phyloP scores from a whole-genome alignment of 1,284 basidiomycete genomes.

The Hortiboletus rubellus region DNA sequence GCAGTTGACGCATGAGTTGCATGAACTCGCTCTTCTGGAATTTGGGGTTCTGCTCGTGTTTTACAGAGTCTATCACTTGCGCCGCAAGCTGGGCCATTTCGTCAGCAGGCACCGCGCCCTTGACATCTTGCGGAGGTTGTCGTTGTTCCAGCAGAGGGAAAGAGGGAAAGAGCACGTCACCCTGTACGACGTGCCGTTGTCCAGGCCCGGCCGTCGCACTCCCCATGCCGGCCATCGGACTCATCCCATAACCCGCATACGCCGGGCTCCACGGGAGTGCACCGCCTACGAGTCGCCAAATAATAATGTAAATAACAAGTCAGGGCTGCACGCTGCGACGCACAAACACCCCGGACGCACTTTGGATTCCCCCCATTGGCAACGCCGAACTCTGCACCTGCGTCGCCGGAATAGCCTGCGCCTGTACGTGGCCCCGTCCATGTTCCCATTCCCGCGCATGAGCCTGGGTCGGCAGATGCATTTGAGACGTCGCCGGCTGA shows the following conservation, averaged over 20 bases:
- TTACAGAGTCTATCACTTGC: constrained; percentile 67
- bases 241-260: constrained; percentile 37
- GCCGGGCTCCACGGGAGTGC: constrained; percentile 40
- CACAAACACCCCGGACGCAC: constrained; percentile 19
- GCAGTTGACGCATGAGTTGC: constrained; percentile 81
- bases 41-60: constrained; percentile 77
- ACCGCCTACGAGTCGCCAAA: constrained; percentile 22
- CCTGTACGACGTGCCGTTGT: constrained; percentile 34
- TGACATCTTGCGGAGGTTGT: constrained; percentile 22
- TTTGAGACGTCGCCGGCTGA: constrained; percentile 32
- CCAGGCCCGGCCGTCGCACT: constrained; percentile 31
- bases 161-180: constrained; percentile 21
- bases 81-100: constrained; percentile 78
- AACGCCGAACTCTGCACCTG: background rate
- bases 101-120: constrained; percentile 41
- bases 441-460: background rate
- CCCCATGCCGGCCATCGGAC: constrained; percentile 39
- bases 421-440: background rate
- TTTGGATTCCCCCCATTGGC: constrained; percentile 9
- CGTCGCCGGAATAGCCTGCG: constrained; percentile 4
- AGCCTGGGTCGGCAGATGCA: background rate
- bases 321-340: constrained; percentile 4
- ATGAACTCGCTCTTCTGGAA: constrained; percentile 89
- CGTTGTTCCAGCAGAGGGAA: constrained; percentile 11
- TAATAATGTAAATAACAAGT: constrained; percentile 1